phyloP scores from a whole-genome alignment of 106 monocot genomes.

The Allium fistulosum region DNA sequence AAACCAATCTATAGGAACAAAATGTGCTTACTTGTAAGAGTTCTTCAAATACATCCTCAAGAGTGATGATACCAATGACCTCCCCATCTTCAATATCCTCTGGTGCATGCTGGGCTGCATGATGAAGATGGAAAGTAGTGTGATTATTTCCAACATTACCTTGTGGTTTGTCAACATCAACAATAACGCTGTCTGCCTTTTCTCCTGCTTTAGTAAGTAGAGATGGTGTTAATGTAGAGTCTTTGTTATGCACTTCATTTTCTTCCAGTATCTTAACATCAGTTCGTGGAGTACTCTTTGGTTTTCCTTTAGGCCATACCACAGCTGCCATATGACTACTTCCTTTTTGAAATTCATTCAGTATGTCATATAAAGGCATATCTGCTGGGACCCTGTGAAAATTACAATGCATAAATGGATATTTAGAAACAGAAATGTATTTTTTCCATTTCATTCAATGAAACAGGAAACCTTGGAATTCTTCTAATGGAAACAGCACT shows the following conservation, averaged over 20 bases:
- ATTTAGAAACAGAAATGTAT: slow-evolving; percentile 1
- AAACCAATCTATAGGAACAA: no score
- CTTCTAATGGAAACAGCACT: slow-evolving; percentile 96
- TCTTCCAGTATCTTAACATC: slow-evolving; percentile 25
- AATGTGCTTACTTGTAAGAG: slow-evolving; percentile 62
- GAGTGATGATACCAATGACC: slow-evolving; percentile 97
- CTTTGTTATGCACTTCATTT: slow-evolving; percentile 22
- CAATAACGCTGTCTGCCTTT: slow-evolving; percentile 27
- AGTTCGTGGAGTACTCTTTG: slow-evolving; percentile 10
- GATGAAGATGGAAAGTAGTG: slow-evolving; percentile 17
- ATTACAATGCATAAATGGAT: slow-evolving; percentile 14
- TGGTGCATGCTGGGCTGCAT: slow-evolving; percentile 20
- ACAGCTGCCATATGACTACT: slow-evolving; percentile 99
- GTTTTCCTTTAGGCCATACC: slow-evolving; percentile 60
- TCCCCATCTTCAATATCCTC: slow-evolving; percentile 92
- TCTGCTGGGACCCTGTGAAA: slow-evolving; percentile 86
- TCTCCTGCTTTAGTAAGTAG: slow-evolving; percentile 36
- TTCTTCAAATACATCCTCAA: slow-evolving; percentile 99
- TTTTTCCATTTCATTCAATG: neutral
- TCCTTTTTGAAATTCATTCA: slow-evolving; percentile 99
- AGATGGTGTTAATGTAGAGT: slow-evolving; percentile 33
- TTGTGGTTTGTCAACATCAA: slow-evolving; percentile 59
- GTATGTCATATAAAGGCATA: slow-evolving; percentile 97
- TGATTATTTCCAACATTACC: slow-evolving; percentile 24
- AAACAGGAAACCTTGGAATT: slow-evolving; percentile 79